phyloP scores from a whole-genome alignment of 1,284 basidiomycete species.

The Porodaedalea pini region DNA sequence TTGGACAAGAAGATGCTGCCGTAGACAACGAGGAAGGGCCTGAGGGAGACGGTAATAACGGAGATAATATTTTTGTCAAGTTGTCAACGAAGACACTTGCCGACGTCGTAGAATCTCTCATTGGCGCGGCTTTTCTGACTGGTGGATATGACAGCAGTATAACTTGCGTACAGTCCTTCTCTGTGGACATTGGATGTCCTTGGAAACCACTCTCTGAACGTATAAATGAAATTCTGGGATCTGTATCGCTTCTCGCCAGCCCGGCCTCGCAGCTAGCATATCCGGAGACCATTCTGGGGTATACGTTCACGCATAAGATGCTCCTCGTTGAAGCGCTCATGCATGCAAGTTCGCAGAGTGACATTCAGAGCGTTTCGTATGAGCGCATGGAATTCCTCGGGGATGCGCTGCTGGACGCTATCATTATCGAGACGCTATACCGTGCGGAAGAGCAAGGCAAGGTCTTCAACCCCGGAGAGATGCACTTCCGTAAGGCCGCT shows the following conservation, averaged over 20 bases:
- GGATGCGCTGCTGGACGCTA: constrained; percentile 63
- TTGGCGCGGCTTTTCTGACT: constrained; percentile 72
- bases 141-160: constrained; percentile 63
- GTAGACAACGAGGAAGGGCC: constrained; percentile 18
- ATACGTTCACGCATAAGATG: constrained; percentile 60
- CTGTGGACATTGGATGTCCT: constrained; percentile 44
- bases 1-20: constrained; percentile 22
- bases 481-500: constrained; percentile 61
- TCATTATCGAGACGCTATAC: constrained; percentile 66
- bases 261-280: constrained; percentile 46
- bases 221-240: constrained; percentile 42
- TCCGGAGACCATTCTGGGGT: constrained; percentile 70
- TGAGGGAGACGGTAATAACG: constrained; percentile 35
- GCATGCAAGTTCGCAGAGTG: constrained; percentile 66
- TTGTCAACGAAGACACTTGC: constrained; percentile 72
- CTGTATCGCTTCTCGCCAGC: constrained; percentile 40
- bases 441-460: constrained; percentile 57
- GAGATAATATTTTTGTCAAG: constrained; percentile 24
- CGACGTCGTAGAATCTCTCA: constrained; percentile 72
- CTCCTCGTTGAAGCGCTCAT: constrained; percentile 76
- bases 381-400: constrained; percentile 84
- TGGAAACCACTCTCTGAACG: constrained; percentile 51
- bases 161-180: constrained; percentile 54
- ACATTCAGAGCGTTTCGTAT: constrained; percentile 62
- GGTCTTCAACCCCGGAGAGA: constrained; percentile 61